Evolutionary conservation across 1,139 yeast species (phyloP).

Genomic region (Blastobotrys proliferans): DNA sequence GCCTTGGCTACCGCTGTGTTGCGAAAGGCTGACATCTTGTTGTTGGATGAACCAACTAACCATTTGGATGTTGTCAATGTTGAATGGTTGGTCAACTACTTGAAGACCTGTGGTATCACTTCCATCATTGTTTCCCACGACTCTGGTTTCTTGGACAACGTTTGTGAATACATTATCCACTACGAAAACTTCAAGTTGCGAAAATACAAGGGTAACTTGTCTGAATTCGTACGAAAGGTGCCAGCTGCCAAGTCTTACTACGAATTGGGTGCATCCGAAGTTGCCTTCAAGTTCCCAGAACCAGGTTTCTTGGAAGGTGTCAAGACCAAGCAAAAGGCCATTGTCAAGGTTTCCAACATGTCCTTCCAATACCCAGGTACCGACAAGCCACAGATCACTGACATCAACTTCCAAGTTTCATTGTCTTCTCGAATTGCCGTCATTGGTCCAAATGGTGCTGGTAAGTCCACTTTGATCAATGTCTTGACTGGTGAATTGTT

Average conservation of each 20-base stretch:
- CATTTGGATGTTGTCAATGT: slow-evolving; percentile 99
- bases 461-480: slow-evolving; percentile 97
- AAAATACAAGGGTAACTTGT: slow-evolving; percentile 99
- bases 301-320: slow-evolving; percentile 99
- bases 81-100: slow-evolving; percentile 99
- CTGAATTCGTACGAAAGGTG: slow-evolving; percentile 97
- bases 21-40: slow-evolving; percentile 95
- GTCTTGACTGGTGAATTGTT: slow-evolving; percentile 98
- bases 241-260: slow-evolving; percentile 98
- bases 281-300: slow-evolving; percentile 96
- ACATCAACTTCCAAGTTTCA: slow-evolving; percentile 97
- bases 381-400: slow-evolving; percentile 83
- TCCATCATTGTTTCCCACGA: slow-evolving; percentile 98
- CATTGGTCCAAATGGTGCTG: slow-evolving; percentile 99
- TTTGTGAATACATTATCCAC: slow-evolving; percentile 96
- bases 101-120: slow-evolving; percentile 96
- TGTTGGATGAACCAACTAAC: slow-evolving; percentile 99
- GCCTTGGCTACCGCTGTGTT: slow-evolving; percentile 99
- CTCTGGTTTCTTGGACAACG: slow-evolving; percentile 98
- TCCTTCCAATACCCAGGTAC: slow-evolving; percentile 99
- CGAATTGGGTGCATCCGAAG: slow-evolving; percentile 96
- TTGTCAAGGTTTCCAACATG: slow-evolving; percentile 95
- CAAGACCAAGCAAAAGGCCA: slow-evolving; percentile 99
- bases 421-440: slow-evolving; percentile 99
- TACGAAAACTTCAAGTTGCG: slow-evolving; percentile 99